Evolutionary conservation across 441 rosid species (phyloP).

Genomic region (Kokia cookei): DNA sequence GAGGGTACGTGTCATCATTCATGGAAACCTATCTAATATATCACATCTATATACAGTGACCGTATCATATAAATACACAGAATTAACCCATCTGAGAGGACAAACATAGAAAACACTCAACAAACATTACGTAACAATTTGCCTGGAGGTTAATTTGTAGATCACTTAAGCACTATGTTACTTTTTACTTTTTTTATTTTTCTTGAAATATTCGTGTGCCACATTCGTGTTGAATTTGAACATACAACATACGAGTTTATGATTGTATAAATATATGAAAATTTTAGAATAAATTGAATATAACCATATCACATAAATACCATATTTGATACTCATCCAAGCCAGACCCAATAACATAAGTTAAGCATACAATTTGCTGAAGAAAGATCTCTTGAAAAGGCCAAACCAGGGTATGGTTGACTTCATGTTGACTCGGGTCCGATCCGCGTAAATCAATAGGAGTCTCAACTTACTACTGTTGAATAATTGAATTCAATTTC

Average conservation of each 20-base stretch:
- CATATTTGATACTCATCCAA: neutral
- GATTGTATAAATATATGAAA: neutral
- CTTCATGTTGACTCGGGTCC: neutral
- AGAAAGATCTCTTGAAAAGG: neutral
- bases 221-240: no score
- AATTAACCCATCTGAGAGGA: no score
- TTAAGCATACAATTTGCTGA: neutral
- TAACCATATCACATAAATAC: neutral
- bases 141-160: neutral
- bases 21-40: no score
- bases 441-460: neutral
- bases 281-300: neutral
- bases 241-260: no score
- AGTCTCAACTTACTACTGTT: neutral
- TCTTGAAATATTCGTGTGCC: no score
- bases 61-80: no score
- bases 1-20: no score
- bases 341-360: neutral
- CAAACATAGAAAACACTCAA: no score
- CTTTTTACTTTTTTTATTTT: neutral
- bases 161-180: neutral
- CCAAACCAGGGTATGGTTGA: neutral
- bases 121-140: neutral
- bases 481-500: neutral
- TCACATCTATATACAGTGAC: no score